Conservation (phyloP, 768 basidiomycete species). For the Tulasnella sp. region DNA sequence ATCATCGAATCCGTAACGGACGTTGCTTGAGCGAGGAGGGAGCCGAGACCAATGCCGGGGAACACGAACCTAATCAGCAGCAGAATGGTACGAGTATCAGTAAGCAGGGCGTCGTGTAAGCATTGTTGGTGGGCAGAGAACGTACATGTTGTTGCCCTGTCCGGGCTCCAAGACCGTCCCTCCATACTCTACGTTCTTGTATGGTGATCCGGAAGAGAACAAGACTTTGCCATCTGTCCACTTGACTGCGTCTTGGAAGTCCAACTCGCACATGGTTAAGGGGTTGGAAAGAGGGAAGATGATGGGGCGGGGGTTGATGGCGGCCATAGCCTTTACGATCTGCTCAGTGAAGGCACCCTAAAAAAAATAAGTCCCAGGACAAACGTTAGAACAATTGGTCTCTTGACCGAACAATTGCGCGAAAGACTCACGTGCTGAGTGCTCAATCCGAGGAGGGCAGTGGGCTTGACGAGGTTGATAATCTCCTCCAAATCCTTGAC, state of each 20-base stretch:
- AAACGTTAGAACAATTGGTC: neutral
- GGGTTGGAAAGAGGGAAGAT: constrained; percentile 92
- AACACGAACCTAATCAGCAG: constrained; percentile 12
- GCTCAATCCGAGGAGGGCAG: constrained; percentile 82
- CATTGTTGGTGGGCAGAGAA: constrained; percentile 46
- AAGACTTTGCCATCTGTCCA: constrained; percentile 40
- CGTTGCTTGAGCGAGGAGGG: constrained; percentile 56
- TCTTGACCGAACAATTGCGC: neutral
- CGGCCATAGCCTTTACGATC: constrained; percentile 66
- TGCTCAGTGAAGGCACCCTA: constrained; percentile 63
- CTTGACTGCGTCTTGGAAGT: constrained; percentile 61
- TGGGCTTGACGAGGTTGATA: constrained; percentile 71
- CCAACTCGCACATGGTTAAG: constrained; percentile 66
- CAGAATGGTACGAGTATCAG: neutral
- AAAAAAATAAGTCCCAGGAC: neutral
- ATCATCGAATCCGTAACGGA: constrained; percentile 80
- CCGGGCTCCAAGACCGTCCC: constrained; percentile 57
- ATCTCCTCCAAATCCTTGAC: constrained; percentile 67
- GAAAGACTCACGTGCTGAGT: constrained; percentile 48
- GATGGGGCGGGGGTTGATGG: constrained; percentile 71
- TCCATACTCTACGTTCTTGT: constrained; percentile 48
- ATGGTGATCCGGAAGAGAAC: constrained; percentile 84
- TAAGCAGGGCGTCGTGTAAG: neutral
- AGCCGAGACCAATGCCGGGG: constrained; percentile 60
- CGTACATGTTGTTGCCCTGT: constrained; percentile 94